Percentiles rank a stretch among this genome's conserved stretches.
Conservation (phyloP, 345 rosid genomes). For the Triadica sebifera region DNA sequence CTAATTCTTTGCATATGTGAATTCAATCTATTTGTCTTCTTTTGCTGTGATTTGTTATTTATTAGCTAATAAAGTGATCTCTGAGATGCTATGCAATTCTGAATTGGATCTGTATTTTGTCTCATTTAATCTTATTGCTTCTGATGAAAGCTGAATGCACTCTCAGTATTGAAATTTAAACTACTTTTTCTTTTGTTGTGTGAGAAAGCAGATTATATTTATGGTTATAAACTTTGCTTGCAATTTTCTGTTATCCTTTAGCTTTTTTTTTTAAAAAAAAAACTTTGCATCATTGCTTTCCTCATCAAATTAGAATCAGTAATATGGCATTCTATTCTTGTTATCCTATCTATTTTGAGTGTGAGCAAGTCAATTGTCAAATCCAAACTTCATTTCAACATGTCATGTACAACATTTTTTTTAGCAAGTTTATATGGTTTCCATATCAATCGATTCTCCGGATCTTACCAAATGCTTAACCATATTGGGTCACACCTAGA, state of each 20-base stretch:
- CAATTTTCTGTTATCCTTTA: not conserved
- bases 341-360: not conserved
- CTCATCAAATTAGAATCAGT: not conserved
- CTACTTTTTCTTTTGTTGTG: not conserved
- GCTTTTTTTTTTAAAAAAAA: not conserved
- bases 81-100: not conserved
- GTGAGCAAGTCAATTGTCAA: not conserved
- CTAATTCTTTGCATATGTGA: not conserved
- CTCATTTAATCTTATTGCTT: not conserved
- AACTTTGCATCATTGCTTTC: not conserved
- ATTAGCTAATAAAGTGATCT: not conserved
- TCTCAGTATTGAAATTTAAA: not conserved
- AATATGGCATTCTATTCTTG: not conserved
- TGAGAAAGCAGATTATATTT: not conserved
- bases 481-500: too few relatives aligned
- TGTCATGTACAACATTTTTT: not conserved
- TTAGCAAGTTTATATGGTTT: not conserved
- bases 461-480: too few relatives aligned
- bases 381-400: not conserved
- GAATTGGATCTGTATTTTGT: not conserved
- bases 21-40: not conserved
- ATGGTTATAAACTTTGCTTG: not conserved
- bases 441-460: not conserved
- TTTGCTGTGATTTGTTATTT: not conserved
- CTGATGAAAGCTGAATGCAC: not conserved